Base-by-base conservation (phyloP, 352 stramenopile genomes). In the Pythium biforme region DNA sequence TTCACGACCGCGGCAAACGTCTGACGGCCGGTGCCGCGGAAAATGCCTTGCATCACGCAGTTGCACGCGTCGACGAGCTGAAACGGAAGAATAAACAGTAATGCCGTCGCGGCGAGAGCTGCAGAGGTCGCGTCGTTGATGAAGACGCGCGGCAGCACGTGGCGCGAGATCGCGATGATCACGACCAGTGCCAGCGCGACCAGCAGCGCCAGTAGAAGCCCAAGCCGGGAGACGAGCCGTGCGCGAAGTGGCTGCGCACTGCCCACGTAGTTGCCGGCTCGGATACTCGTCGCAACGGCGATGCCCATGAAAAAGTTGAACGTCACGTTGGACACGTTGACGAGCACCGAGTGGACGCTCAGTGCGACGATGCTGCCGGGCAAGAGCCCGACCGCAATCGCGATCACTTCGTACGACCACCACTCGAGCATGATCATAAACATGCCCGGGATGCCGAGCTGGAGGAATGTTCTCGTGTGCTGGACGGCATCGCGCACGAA, bases 361-460 rank as follows among this genome's bases (percentile, higher is more conserved):
- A 90, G 55, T 10, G 75, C 69, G 22, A 88, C 66, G 20, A 89
- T 62, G 15, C 65, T 66, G 29, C 88, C 69, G 0, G 76, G 77
- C 1, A 91, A 69, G 7, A 88, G 50, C 2, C 82, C 77, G 0
- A 77, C 73, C 43, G 81, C 62, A 23, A 89, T 41, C 15, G 82
- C 78, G 41, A 91, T 70, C 23, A 87, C 63, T 59, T 91, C 82
- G 48, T 79, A 89, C 14, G 78, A 81, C 73, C 79, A 88, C 76
- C 76, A 89, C 48, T 89, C 82, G 54, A 86, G 80, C 15, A 77
- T 71, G 66, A 89, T 78, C 71, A 87, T 85, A 5, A 87, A 45
- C 59, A 82, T 69, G 7, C 73, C 73, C 2, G 80, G 80, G 4
- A 89, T 31, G 1, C 76, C 80, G 25, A 88, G 71, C 27, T 55